Base-by-base conservation (phyloP, 495 filamentous ascomycete genomes). In the Talaromyces nanjingensis region DNA sequence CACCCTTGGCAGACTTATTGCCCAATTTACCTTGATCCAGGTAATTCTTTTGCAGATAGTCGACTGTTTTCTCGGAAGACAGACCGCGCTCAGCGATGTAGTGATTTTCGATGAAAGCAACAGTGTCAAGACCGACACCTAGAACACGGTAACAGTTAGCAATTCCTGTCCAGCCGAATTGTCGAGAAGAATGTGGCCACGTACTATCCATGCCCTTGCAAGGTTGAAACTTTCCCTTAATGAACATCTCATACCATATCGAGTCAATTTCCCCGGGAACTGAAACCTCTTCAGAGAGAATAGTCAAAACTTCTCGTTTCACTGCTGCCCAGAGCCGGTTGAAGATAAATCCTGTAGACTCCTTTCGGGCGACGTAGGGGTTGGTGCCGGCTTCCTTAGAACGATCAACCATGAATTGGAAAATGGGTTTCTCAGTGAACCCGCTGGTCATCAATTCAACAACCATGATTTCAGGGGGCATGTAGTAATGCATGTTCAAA, bases 361-460 rank as follows among this genome's bases (percentile, higher is more conserved):
- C 81, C 49, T 71, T 70, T 37, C 72, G 69, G 2, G 81, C 66
- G 61, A 70, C 67, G 68, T 76, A 39, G 60, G 81, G 81, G n/a
- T 42, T 60, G n/a, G 79, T 63, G 0, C 74, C 84, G 49, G 79
- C 74, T 39, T 78, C 75, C 9, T 68, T 65, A 71, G 80, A 74
- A 6, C 76, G 65, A 20, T 68, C 64, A 0, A 66, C 70, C 66
- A 87, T 33, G 34, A 80, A 77, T 0, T 68, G 64, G 58, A 87
- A 75, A 2, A 85, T 70, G 5, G 65, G 71, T 0, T 68, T 64
- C 31, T 73, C 66, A 16, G 84, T 87, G n/a, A 72, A 59, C 0
- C 82, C 83, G 67, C 70, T 68, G 0, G 83, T 81, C 84, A 87
- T 86, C 59, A 87, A 56, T 71, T 86, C 84, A 4, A 86, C 82